Evolutionary conservation across 371 early-diverging fungal genomes (phyloP), one percentile per base, ranked within the genome.

Genomic region (Mucor irregularis): DNA sequence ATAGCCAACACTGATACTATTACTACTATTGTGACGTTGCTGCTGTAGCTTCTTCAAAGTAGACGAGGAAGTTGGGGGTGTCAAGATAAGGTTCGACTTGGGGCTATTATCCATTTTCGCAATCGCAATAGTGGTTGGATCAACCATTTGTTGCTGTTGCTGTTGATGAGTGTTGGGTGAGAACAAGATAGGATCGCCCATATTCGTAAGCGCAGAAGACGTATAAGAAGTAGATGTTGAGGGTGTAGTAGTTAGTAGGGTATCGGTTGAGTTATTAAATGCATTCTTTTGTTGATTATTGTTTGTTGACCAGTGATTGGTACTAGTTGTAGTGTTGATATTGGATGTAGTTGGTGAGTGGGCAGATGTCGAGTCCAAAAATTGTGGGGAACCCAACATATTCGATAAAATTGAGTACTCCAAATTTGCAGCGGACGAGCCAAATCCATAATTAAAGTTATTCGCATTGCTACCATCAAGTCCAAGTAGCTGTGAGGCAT

Each of bases 351-450:
- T 35, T 1, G 35, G 35, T 11, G 35, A 35, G 13, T 16, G 13
- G 13, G 42, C 4, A 42, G 42, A 24, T 4, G 22, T 19, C 19
- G 39, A 17, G n/a, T 60, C 52, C 9, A 56, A 24, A 8, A 64
- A 42, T 29, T 52, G 52, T 28, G 68, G 58, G 65, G 68, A 76
- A 24, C 66, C 76, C 30, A 93, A 76, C 93, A 95, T 93, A 61
- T 81, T 91, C 9, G 90, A 89, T 19, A 95, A 69, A 28, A 93
- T 85, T 6, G 90, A 83, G 62, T 93, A 92, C 68, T 95, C 96
- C 13, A 91, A 82, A 64, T 90, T 93, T 61, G 90, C 76, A 25
- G 90, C 80, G 40, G 90, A 92, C 1, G 94, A 93, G 45, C 90
- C 91, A 75, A 95, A 95, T 53, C 80, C 85, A 62, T 77, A 75